Conservation (phyloP, 2,329 filamentous ascomycete species). For the Cladosporium sp. region DNA sequence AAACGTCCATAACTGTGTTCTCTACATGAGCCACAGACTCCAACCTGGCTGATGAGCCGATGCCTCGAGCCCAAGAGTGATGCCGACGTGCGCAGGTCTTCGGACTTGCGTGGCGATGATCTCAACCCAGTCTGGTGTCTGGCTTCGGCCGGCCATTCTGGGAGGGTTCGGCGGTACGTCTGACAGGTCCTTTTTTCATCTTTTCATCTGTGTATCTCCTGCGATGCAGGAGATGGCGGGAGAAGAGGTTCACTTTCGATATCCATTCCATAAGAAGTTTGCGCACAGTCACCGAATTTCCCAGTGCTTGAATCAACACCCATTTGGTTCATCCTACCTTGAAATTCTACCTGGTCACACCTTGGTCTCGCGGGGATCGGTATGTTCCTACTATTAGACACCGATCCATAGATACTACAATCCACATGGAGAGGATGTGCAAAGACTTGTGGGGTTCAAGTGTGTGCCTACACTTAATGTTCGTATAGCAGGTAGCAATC, state of each 20-base stretch:
- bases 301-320: no score
- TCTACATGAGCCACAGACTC: slow-evolving; percentile 26
- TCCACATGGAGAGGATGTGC: no score
- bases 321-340: no score
- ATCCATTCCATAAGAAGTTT: no score
- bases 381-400: no score
- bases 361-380: no score
- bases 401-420: no score
- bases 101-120: slow-evolving; percentile 29
- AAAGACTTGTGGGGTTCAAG: no score
- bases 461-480: no score
- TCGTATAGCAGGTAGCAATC: no score
- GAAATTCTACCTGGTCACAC: no score
- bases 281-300: no score
- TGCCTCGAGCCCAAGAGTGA: slow-evolving; percentile 33
- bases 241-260: slow-evolving; percentile 1
- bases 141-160: slow-evolving; percentile 30
- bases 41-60: slow-evolving; percentile 33
- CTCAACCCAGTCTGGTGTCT: slow-evolving; percentile 29
- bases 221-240: not conserved
- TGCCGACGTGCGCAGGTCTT: slow-evolving; percentile 25
- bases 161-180: slow-evolving; percentile 32
- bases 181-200: slow-evolving; percentile 26
- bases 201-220: slow-evolving; percentile 24
- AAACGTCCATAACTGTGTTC: slow-evolving; percentile 19